Conservation (phyloP, 1,284 basidiomycete genomes). For the Irpex sp. region DNA sequence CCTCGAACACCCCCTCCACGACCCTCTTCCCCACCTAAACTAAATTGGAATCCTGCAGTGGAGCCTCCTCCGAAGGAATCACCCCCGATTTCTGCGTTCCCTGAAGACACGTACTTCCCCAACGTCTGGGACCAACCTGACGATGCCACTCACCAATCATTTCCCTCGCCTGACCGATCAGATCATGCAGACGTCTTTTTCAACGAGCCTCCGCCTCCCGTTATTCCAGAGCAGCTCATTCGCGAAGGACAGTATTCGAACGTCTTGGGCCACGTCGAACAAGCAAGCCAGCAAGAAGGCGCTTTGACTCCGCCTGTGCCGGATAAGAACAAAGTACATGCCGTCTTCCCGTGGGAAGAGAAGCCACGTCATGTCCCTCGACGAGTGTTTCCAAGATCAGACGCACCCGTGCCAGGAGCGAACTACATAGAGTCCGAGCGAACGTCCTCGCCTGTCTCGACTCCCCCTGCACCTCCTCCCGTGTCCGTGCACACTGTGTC, state of each 20-base stretch:
- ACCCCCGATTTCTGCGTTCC: constrained; percentile 53
- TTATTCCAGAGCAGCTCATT: constrained; percentile 58
- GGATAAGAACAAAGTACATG: constrained; percentile 69
- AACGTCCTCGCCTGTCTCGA: constrained; percentile 26
- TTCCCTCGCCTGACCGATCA: constrained; percentile 25
- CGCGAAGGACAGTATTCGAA: constrained; percentile 62
- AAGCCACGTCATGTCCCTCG: constrained; percentile 59
- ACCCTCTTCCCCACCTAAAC: constrained; percentile 58
- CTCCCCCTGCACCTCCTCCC: constrained; percentile 22
- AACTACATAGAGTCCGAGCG: constrained; percentile 39
- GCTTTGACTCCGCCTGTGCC: constrained; percentile 45
- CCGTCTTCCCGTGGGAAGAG: constrained; percentile 94
- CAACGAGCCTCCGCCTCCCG: constrained; percentile 48
- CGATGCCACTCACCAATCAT: constrained; percentile 30
- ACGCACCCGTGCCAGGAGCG: constrained; percentile 50
- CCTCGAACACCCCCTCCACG: constrained; percentile 27
- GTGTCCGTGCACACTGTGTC: constrained; percentile 9
- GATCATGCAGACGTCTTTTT: constrained; percentile 50
- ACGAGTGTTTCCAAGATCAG: constrained; percentile 75
- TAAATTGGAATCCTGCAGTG: constrained; percentile 65
- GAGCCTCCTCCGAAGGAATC: constrained; percentile 68
- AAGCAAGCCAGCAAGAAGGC: constrained; percentile 18
- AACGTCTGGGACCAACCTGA: constrained; percentile 69
- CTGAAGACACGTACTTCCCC: constrained; percentile 65
- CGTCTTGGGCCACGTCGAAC: constrained; percentile 46